Percentiles rank a stretch among this genome's conserved stretches.
phyloP scores from a whole-genome alignment of 2,329 filamentous ascomycete species.

The Penicillium sp. region DNA sequence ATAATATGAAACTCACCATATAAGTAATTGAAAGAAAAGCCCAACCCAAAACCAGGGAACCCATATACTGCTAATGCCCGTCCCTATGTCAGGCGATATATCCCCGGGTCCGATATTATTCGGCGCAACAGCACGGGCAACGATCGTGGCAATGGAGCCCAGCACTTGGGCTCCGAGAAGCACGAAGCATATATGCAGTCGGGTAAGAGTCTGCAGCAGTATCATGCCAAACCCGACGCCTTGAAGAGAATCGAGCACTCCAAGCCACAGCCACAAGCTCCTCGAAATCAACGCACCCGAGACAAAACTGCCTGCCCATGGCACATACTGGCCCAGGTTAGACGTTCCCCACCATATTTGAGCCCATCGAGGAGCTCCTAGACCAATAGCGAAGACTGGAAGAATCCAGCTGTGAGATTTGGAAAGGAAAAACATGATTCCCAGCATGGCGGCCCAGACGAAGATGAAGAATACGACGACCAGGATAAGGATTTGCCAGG shows the following conservation, averaged over 20 bases:
- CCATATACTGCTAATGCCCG: slow-evolving; percentile 43
- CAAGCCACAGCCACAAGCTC: slow-evolving; percentile 63
- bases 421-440: slow-evolving; percentile 44
- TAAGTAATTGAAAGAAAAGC: slow-evolving; percentile 53
- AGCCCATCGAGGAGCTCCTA: slow-evolving; percentile 62
- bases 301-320: slow-evolving; percentile 56
- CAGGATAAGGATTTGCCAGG: slow-evolving; percentile 56
- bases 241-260: slow-evolving; percentile 61
- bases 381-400: slow-evolving; percentile 63
- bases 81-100: slow-evolving; percentile 60
- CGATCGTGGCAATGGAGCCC: slow-evolving; percentile 60
- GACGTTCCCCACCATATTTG: slow-evolving; percentile 65
- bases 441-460: slow-evolving; percentile 49
- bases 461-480: slow-evolving; percentile 47
- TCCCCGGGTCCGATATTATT: slow-evolving; percentile 58
- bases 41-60: slow-evolving; percentile 60
- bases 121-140: slow-evolving; percentile 57
- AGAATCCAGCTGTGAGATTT: slow-evolving; percentile 63
- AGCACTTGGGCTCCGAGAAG: slow-evolving; percentile 59
- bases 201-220: slow-evolving; percentile 60
- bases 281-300: slow-evolving; percentile 55
- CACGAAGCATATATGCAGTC: slow-evolving; percentile 62
- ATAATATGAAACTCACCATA: slow-evolving; percentile 53
- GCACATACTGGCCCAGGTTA: slow-evolving; percentile 58
- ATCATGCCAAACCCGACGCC: slow-evolving; percentile 67